These are phyloP conservation scores for Alnus glutinosa DNA, from an alignment of 306 rosid genomes.

Conservation along the genomic window DNA sequence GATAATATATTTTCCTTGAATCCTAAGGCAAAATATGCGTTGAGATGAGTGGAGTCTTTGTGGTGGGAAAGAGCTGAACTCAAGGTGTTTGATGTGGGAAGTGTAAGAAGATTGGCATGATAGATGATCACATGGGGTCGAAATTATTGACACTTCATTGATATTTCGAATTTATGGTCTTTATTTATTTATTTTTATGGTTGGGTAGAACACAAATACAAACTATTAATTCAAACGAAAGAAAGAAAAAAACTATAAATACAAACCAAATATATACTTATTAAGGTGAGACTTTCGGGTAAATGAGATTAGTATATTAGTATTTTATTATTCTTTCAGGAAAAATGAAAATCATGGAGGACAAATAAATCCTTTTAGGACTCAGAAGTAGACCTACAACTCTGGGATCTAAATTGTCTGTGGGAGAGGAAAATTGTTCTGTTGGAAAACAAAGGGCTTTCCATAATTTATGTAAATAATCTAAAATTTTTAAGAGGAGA, in stretches of 20 bases:
- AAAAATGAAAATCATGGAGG: not conserved
- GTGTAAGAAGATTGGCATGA: not conserved
- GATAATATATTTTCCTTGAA: not conserved
- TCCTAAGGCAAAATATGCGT: not conserved
- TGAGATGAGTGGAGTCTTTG: conserved; percentile 1
- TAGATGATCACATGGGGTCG: not conserved
- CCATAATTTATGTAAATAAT: too few species aligned
- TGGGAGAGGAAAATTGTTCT: not conserved
- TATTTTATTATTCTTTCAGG: not conserved
- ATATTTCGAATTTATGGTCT: not conserved
- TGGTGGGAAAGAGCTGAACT: not conserved
- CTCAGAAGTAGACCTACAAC: not conserved
- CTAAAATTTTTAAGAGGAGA: too few species aligned
- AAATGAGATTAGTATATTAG: not conserved
- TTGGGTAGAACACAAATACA: not conserved
- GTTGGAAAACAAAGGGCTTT: not conserved
- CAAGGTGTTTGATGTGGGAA: not conserved
- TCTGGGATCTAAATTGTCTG: not conserved
- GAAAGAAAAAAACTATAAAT: not conserved
- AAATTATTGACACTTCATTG: not conserved
- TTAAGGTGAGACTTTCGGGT: not conserved
- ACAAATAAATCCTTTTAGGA: not conserved
- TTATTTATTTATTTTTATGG: not conserved
- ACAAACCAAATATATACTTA: not conserved
- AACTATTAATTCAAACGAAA: not conserved